A percentile compares a stretch with the other conserved stretches of the same genome.
These are phyloP conservation scores for Debaryomyces maramus DNA, from an alignment of 805 yeast species.

Conservation along the genomic window DNA sequence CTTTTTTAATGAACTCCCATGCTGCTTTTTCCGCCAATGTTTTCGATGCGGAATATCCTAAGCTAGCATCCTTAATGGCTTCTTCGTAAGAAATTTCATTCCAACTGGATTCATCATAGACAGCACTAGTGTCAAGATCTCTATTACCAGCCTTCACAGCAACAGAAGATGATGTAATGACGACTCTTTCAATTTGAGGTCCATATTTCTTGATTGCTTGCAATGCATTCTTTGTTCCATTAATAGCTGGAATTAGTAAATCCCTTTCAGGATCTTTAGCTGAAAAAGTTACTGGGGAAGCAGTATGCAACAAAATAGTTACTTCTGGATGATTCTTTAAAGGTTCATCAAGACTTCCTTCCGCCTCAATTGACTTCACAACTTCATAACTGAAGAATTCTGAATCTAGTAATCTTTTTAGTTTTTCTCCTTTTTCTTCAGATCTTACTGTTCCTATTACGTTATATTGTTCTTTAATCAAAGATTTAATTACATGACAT, in stretches of 20 bases:
- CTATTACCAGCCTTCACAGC: constrained; percentile 38
- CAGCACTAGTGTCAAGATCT: constrained; percentile 29
- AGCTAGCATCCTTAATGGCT: constrained; percentile 35
- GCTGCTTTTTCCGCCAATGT: constrained; percentile 34
- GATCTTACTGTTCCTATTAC: constrained; percentile 56
- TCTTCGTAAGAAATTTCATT: constrained; percentile 37
- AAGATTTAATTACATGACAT: constrained; percentile 44
- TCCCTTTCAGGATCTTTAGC: constrained; percentile 48
- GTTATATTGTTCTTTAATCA: constrained; percentile 38
- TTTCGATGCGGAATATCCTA: constrained; percentile 44
- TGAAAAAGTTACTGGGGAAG: constrained; percentile 39
- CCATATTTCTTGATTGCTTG: constrained; percentile 43
- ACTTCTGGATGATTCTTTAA: constrained; percentile 43
- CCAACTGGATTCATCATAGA: constrained; percentile 41
- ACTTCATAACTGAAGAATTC: constrained; percentile 27
- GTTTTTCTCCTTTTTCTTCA: constrained; percentile 40
- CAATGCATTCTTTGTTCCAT: constrained; percentile 54
- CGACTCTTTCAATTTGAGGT: constrained; percentile 48
- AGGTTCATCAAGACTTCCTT: constrained; percentile 49
- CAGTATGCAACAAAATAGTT: constrained; percentile 29
- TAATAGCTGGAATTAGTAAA: constrained; percentile 56
- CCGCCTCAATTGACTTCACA: constrained; percentile 30
- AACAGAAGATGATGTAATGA: constrained; percentile 55
- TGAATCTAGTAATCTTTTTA: constrained; percentile 25
- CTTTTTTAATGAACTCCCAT: constrained; percentile 28